phyloP scores from a whole-genome alignment of 2,329 filamentous ascomycete species.

The Diaporthe sp. region DNA sequence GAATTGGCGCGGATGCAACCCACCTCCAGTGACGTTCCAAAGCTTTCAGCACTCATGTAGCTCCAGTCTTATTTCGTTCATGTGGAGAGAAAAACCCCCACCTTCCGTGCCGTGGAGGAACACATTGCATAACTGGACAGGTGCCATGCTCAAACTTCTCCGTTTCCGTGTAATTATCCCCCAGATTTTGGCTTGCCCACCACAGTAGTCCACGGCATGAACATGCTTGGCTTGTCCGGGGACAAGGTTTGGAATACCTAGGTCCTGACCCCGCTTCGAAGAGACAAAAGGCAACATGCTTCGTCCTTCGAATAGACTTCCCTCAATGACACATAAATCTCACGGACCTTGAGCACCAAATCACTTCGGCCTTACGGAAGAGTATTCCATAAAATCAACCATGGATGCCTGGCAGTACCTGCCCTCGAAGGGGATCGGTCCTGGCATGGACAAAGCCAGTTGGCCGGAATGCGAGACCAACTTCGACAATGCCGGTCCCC shows the following conservation, averaged over 20 bases:
- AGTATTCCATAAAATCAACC: neutral
- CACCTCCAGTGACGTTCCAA: neutral
- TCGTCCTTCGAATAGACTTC: neutral
- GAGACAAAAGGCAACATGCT: neutral
- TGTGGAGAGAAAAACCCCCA: neutral
- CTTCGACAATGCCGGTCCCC: neutral
- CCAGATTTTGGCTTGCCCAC: neutral
- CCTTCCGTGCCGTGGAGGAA: neutral
- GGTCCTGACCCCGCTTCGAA: neutral
- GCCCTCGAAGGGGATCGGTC: neutral
- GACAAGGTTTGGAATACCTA: neutral
- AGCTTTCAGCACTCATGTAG: neutral
- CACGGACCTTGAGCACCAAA: neutral
- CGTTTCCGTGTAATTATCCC: neutral
- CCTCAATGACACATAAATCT: too few relatives aligned
- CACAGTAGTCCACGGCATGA: neutral
- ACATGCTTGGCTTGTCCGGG: neutral
- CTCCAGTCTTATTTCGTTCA: neutral
- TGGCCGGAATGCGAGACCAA: constrained; percentile 1
- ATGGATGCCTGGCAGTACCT: constrained; percentile 1
- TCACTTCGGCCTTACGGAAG: neutral
- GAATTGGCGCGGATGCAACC: neutral
- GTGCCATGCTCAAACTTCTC: neutral
- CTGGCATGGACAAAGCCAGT: neutral
- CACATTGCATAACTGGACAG: neutral